Conservation (phyloP, 805 yeast genomes). For the Ogataea henricii region DNA sequence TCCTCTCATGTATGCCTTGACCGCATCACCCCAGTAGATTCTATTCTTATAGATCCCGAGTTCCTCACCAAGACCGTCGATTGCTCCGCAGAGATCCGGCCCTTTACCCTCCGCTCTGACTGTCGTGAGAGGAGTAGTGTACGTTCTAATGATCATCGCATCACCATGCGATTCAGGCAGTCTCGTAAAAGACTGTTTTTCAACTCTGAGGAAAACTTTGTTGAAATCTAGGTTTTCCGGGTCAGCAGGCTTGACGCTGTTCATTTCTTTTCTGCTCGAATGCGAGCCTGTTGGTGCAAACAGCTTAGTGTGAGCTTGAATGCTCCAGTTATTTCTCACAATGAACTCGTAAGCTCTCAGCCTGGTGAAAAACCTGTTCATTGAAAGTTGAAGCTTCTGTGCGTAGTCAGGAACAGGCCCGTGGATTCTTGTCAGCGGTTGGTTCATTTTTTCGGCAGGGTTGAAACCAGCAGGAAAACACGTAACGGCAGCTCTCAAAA, state of each 20-base stretch:
- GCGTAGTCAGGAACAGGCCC: slow-evolving; percentile 72
- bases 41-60: slow-evolving; percentile 64
- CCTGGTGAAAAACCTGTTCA: slow-evolving; percentile 66
- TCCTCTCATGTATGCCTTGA: slow-evolving; percentile 42
- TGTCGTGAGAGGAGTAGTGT: slow-evolving; percentile 51
- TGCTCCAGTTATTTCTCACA: slow-evolving; percentile 68
- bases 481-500: slow-evolving; percentile 55
- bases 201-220: slow-evolving; percentile 57
- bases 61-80: slow-evolving; percentile 60
- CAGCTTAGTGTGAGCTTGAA: slow-evolving; percentile 60
- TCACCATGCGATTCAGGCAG: slow-evolving; percentile 49
- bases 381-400: slow-evolving; percentile 55
- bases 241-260: slow-evolving; percentile 37
- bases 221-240: slow-evolving; percentile 42
- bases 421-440: slow-evolving; percentile 62
- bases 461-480: slow-evolving; percentile 76
- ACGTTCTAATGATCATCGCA: slow-evolving; percentile 58
- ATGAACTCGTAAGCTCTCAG: slow-evolving; percentile 56
- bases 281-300: slow-evolving; percentile 50
- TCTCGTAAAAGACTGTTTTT: slow-evolving; percentile 58
- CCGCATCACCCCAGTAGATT: slow-evolving; percentile 72
- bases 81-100: slow-evolving; percentile 60
- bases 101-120: slow-evolving; percentile 45
- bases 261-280: slow-evolving; percentile 36
- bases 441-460: slow-evolving; percentile 53